Conservation (phyloP, 1,284 basidiomycete genomes). For the Irpex sp. region DNA sequence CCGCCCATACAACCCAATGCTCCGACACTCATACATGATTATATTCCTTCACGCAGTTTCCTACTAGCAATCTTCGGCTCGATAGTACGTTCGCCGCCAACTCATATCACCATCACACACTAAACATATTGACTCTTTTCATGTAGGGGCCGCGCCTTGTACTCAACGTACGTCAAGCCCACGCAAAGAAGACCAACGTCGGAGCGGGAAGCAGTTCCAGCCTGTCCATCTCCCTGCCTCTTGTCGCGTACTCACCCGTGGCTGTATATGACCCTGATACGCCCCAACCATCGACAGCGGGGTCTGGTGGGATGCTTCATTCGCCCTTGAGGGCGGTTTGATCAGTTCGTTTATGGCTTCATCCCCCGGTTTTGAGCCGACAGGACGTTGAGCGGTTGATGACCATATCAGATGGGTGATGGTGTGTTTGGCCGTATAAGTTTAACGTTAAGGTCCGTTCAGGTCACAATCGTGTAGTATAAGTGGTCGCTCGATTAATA, state of each 20-base stretch:
- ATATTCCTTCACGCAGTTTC: constrained; percentile 14
- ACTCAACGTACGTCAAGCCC: constrained; percentile 18
- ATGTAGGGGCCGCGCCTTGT: constrained; percentile 23
- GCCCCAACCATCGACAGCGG: neutral
- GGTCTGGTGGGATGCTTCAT: neutral
- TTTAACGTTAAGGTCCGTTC: too few species aligned
- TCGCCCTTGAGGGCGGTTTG: neutral
- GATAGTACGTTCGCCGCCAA: constrained; percentile 13
- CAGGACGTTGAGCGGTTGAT: too few species aligned
- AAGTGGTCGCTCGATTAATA: too few species aligned
- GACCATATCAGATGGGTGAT: too few species aligned
- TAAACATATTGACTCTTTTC: neutral
- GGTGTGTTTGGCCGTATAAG: too few species aligned
- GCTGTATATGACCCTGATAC: neutral
- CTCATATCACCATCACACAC: neutral
- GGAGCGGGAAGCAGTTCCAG: constrained; percentile 6
- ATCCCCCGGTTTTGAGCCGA: too few species aligned
- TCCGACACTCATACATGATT: neutral
- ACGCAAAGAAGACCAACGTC: constrained; percentile 7
- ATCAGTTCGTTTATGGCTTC: too few species aligned
- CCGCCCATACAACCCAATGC: neutral
- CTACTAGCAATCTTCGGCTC: constrained; percentile 21
- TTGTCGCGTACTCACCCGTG: constrained; percentile 13
- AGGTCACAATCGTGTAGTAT: too few species aligned
- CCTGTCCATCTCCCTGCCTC: constrained; percentile 9